Evolutionary conservation across 1,139 yeast species (phyloP).

Genomic region (Taiozyma sp.): DNA sequence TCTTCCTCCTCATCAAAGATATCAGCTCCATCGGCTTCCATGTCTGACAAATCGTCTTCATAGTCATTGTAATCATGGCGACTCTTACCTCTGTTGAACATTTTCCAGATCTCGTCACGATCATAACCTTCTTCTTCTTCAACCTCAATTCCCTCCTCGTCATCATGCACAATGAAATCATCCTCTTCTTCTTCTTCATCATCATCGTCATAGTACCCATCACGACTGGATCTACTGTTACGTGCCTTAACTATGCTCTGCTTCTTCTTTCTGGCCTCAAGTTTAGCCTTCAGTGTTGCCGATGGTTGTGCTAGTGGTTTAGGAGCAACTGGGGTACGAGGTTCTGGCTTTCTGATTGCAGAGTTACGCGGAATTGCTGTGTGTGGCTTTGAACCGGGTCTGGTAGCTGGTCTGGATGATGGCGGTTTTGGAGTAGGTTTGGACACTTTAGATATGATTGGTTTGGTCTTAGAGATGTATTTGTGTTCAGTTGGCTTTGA

Average conservation of each 20-base stretch:
- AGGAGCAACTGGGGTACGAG: slow-evolving; percentile 4
- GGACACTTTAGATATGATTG: neutral
- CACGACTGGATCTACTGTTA: neutral
- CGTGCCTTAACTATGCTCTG: neutral
- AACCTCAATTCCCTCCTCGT: slow-evolving; percentile 37
- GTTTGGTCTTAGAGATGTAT: slow-evolving; percentile 5
- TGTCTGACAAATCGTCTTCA: slow-evolving; percentile 64
- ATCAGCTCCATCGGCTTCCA: slow-evolving; percentile 94
- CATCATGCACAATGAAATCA: slow-evolving; percentile 56
- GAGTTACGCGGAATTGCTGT: neutral
- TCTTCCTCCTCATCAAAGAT: slow-evolving; percentile 73
- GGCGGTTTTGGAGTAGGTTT: neutral
- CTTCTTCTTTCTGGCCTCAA: slow-evolving; percentile 22
- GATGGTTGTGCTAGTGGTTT: slow-evolving; percentile 31
- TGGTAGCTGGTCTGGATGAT: neutral
- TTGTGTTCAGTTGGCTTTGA: neutral
- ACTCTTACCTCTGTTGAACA: slow-evolving; percentile 64
- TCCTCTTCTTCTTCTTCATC: slow-evolving; percentile 28
- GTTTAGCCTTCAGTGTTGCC: slow-evolving; percentile 25
- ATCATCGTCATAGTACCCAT: slow-evolving; percentile 13
- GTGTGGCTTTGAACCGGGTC: neutral
- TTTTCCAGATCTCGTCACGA: slow-evolving; percentile 84
- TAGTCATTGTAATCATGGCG: slow-evolving; percentile 40
- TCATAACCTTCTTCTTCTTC: slow-evolving; percentile 45
- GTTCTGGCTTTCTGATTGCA: neutral